phyloP scores from a whole-genome alignment of 805 yeast species.

The Diddensiella transvaalensis region DNA sequence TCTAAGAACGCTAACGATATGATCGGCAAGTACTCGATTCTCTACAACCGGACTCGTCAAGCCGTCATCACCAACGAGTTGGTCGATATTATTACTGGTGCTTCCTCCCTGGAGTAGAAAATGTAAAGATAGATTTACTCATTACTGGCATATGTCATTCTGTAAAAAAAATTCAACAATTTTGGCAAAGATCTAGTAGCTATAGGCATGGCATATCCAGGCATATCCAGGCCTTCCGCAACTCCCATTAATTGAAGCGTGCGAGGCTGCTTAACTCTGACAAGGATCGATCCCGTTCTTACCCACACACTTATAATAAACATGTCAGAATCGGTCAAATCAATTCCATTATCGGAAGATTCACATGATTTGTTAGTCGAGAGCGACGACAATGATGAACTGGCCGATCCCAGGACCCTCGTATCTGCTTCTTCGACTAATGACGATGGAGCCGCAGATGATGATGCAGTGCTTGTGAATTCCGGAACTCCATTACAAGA shows the following conservation, averaged over 20 bases:
- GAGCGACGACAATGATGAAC: neutral
- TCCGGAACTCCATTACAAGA: neutral
- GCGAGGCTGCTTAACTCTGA: no score
- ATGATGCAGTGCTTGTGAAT: no score
- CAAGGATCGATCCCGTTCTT: neutral
- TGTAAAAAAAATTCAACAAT: neutral
- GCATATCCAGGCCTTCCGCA: no score
- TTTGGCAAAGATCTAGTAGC: no score
- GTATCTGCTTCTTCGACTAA: no score
- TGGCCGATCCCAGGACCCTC: no score
- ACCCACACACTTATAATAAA: neutral
- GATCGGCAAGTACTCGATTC: conserved; percentile 93
- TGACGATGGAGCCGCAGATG: no score
- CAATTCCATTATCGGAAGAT: neutral
- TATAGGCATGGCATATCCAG: no score
- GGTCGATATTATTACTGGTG: conserved; percentile 99
- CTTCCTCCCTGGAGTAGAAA: conserved; percentile 86
- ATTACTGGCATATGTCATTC: neutral
- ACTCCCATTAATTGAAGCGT: no score
- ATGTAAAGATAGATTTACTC: neutral
- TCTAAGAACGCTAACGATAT: conserved; percentile 99
- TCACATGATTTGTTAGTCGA: neutral
- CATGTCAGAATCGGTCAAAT: conserved; percentile 3
- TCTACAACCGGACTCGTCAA: conserved; percentile 99
- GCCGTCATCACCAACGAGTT: conserved; percentile 98